Evolutionary conservation across 2,329 filamentous ascomycete genomes (phyloP).

Genomic region (Venturia pyrina): DNA sequence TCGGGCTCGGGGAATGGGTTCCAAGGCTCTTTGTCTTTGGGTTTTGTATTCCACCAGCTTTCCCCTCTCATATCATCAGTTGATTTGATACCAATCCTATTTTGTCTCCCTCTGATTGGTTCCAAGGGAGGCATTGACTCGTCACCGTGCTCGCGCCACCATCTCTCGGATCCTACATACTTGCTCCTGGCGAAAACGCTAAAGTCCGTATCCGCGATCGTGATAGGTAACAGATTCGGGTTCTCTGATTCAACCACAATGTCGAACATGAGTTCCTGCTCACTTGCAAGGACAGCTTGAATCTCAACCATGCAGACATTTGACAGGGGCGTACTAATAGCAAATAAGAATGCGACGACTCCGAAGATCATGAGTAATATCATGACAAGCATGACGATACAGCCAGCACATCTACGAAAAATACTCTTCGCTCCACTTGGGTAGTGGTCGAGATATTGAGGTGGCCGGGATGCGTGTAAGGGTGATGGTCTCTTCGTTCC

Average conservation of each 20-base stretch:
- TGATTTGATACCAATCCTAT: background rate
- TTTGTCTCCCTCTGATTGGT: background rate
- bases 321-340: conserved; percentile 77
- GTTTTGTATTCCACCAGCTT: background rate
- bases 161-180: conserved; percentile 57
- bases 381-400: conserved; percentile 72
- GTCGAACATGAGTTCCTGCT: conserved; percentile 93
- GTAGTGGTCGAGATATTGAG: conserved; percentile 64
- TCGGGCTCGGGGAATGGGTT: background rate
- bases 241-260: conserved; percentile 81
- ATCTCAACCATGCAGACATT: conserved; percentile 72
- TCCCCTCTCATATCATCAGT: background rate
- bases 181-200: conserved; percentile 93
- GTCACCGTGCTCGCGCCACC: conserved; percentile 28
- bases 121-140: conserved; percentile 1
- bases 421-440: conserved; percentile 45
- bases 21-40: background rate
- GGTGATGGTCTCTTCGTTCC: conserved; percentile 28
- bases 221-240: conserved; percentile 83
- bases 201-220: conserved; percentile 76
- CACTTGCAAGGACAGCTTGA: conserved; percentile 81
- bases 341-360: conserved; percentile 79
- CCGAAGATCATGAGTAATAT: conserved; percentile 74
- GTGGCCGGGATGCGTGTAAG: conserved; percentile 32
- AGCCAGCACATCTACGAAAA: conserved; percentile 73